Conservation (phyloP, 2,329 filamentous ascomycete genomes). For the Fusarium mexicanum region DNA sequence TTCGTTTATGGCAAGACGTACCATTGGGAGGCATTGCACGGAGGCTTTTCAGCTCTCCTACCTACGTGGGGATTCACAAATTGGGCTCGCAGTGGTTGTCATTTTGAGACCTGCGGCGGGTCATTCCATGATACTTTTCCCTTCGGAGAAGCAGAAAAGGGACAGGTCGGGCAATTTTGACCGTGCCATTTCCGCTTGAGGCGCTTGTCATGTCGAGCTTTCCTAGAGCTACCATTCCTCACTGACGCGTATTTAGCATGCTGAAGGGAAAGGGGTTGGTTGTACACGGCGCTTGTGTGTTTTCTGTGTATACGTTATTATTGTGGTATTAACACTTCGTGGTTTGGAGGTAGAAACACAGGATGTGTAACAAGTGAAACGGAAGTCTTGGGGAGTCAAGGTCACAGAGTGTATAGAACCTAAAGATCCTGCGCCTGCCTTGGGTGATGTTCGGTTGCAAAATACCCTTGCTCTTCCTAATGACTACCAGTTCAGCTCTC, state of each 20-base stretch:
- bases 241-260: background rate
- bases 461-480: conserved; percentile 8
- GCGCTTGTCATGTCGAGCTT: conserved; percentile 38
- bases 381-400: background rate
- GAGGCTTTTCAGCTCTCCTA: conserved; percentile 8
- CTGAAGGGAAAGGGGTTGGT: conserved; percentile 21
- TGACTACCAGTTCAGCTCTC: conserved; percentile 7
- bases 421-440: background rate
- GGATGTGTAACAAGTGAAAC: background rate
- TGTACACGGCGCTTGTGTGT: conserved; percentile 4
- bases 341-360: background rate
- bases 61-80: background rate
- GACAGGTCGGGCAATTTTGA: conserved; percentile 7
- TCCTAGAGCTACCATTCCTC: conserved; percentile 25
- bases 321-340: background rate
- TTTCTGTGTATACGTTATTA: background rate
- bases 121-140: background rate
- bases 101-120: background rate
- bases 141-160: background rate
- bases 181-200: conserved; percentile 24
- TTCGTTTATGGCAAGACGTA: conserved; percentile 1
- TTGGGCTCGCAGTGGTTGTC: conserved; percentile 12
- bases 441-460: background rate
- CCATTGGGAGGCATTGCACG: conserved; percentile 3
- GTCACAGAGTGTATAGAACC: background rate